Evolutionary conservation across 805 yeast genomes (phyloP), one percentile per base, ranked within the genome.

Genomic region (Scheffersomyces ergatensis): DNA sequence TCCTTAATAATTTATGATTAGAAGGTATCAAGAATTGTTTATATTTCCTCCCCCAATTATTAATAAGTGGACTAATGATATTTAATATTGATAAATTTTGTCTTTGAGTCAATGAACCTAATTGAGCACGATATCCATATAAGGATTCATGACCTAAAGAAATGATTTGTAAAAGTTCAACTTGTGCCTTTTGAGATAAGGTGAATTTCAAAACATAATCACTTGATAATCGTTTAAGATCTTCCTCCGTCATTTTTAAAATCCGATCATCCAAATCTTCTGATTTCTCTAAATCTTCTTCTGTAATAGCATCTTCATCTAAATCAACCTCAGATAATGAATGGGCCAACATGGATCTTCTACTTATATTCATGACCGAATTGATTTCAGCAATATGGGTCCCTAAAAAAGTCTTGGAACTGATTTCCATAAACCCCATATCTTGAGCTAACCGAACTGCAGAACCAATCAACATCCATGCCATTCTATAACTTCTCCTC

Each of bases 381-480:
- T 83, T 79, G 15, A 89, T 82, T 58, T 90, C 98, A 2, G 95
- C 79, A 32, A 85, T 70, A 59, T 89, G 96, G 0, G 95, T 80
- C 0, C 96, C 96, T 40, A 89, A 65, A 54, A 85, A 86, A 5
- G 89, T 78, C 50, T 83, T 76, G 8, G 89, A 73, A 44, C 85
- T 80, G 15, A 79, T 76, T 33, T 85, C 87, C 67, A 88, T 78
- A 51, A 89, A 77, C 3, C 88, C 88, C 78, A 85, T 80, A 58
- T 85, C 93, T 57, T 88, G 95, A 3, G 96, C 93, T 32, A 90
- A 64, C 42, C 97, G 70, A 2, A 88, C 84, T 0, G 95, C 90
- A 2, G 87, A 80, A 2, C 97, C 97, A 36, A 88, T 82, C 45
- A 89, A 75, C 93, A 89, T 85, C 92, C 96, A 90, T 0, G 95